Percentiles rank a stretch among this genome's conserved stretches.
Evolutionary conservation across 192 early-diverging fungal species (phyloP).

Genomic region (Thamnidium elegans): DNA sequence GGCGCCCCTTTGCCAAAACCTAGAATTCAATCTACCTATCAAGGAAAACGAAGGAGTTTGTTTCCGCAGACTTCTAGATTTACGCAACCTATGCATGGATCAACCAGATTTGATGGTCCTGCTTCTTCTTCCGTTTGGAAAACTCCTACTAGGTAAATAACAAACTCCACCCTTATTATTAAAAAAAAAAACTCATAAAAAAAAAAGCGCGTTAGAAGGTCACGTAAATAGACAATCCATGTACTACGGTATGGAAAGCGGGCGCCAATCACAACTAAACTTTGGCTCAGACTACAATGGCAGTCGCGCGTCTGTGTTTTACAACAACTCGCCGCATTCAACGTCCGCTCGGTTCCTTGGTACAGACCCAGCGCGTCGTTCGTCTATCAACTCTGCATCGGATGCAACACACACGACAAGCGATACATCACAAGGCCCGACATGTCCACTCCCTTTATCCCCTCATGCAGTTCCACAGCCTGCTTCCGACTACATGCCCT

Average conservation of each 20-base stretch:
- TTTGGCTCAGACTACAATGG: neutral
- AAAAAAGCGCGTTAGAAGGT: slow-evolving; percentile 4
- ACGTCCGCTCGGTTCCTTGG: neutral
- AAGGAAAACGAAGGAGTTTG: slow-evolving; percentile 21
- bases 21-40: slow-evolving; percentile 2
- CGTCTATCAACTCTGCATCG: slow-evolving; percentile 18
- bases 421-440: neutral
- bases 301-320: slow-evolving; percentile 5
- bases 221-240: slow-evolving; percentile 7
- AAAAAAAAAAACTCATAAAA: slow-evolving; percentile 1
- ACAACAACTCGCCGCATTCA: neutral
- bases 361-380: slow-evolving; percentile 7
- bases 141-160: slow-evolving; percentile 18
- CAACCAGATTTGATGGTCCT: slow-evolving; percentile 19
- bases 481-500: slow-evolving; percentile 44
- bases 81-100: slow-evolving; percentile 31
- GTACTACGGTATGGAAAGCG: neutral
- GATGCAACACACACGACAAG: neutral
- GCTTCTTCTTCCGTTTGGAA: slow-evolving; percentile 10
- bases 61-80: slow-evolving; percentile 37
- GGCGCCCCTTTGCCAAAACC: slow-evolving; percentile 21
- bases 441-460: slow-evolving; percentile 37
- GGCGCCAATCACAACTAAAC: no score
- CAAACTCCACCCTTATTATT: neutral
- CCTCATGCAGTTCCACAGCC: slow-evolving; percentile 40